A percentile compares a stretch with the other conserved stretches of the same genome.
phyloP scores from a whole-genome alignment of 2,329 filamentous ascomycete genomes.

The Colletotrichum melonis region DNA sequence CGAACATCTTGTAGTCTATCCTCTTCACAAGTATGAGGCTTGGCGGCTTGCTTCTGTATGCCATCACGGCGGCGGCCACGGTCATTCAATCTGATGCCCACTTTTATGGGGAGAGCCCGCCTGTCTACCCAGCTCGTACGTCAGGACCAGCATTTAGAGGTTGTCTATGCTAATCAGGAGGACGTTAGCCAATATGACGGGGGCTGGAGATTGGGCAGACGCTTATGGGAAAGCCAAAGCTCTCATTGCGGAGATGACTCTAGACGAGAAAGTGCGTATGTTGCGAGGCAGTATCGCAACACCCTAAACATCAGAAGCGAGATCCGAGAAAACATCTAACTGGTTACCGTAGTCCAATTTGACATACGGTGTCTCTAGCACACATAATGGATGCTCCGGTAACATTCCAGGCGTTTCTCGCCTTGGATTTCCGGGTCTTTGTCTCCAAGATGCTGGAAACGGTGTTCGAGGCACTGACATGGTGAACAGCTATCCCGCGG shows the following conservation, averaged over 20 bases:
- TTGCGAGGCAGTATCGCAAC: neutral
- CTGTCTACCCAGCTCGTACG: neutral
- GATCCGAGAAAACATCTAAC: no score
- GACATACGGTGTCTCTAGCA: neutral
- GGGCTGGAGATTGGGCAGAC: neutral
- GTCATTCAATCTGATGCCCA: no score
- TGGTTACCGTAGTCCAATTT: no score
- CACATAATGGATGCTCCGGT: neutral
- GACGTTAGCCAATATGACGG: neutral
- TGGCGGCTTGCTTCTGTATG: no score
- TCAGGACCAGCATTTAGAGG: neutral
- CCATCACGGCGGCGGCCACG: no score
- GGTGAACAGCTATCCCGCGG: slow-evolving; percentile 71
- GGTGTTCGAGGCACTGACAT: neutral
- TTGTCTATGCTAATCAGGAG: neutral
- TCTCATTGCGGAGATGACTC: neutral
- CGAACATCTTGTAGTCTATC: no score
- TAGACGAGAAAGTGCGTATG: neutral
- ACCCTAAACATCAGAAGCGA: neutral
- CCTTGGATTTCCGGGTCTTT: neutral
- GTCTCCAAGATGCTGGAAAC: slow-evolving; percentile 39
- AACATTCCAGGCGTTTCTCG: neutral
- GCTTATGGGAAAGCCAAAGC: neutral
- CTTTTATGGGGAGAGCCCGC: neutral
- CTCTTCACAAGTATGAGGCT: no score